phyloP scores from a whole-genome alignment of 1,139 yeast species.

The Sugiyamaella xylanicola region DNA sequence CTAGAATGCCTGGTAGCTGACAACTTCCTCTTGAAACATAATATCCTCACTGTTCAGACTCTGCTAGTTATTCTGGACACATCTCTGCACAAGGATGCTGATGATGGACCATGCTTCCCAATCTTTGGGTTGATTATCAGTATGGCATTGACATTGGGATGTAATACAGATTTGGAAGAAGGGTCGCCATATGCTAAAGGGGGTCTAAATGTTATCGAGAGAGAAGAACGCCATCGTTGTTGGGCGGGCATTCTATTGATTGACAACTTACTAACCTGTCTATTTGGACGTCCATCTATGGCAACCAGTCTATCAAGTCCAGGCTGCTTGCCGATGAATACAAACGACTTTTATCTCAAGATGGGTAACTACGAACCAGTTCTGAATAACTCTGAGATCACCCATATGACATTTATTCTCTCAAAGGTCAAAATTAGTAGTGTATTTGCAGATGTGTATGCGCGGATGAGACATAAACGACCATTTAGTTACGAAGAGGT shows the following conservation, averaged over 20 bases:
- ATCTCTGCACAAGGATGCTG: conserved; percentile 21
- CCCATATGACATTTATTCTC: conserved; percentile 23
- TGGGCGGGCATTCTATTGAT: conserved; percentile 24
- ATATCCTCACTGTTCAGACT: conserved; percentile 20
- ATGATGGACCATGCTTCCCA: conserved; percentile 25
- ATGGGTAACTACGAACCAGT: conserved; percentile 19
- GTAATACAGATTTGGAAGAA: conserved; percentile 21
- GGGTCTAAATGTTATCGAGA: conserved; percentile 17
- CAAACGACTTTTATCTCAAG: conserved; percentile 19
- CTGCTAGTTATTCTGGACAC: conserved; percentile 20
- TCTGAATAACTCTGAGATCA: conserved; percentile 4
- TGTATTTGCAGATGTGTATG: conserved; percentile 19
- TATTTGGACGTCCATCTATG: conserved; percentile 24
- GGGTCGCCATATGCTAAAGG: conserved; percentile 8
- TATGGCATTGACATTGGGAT: conserved; percentile 24
- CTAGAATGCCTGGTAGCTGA: conserved; percentile 22
- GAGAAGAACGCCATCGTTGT: conserved; percentile 24
- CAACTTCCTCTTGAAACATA: conserved; percentile 22
- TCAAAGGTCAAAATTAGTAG: conserved; percentile 20
- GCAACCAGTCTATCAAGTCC: conserved; percentile 12
- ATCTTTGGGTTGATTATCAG: conserved; percentile 21
- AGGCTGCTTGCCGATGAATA: conserved; percentile 19
- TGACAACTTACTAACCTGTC: conserved; percentile 20
- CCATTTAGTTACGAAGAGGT: conserved; percentile 22
- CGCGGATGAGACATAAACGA: conserved; percentile 20